Percentiles rank a stretch among this genome's conserved stretches.
phyloP scores from a whole-genome alignment of 371 early-diverging fungal genomes.

The Mucor mucedo region DNA sequence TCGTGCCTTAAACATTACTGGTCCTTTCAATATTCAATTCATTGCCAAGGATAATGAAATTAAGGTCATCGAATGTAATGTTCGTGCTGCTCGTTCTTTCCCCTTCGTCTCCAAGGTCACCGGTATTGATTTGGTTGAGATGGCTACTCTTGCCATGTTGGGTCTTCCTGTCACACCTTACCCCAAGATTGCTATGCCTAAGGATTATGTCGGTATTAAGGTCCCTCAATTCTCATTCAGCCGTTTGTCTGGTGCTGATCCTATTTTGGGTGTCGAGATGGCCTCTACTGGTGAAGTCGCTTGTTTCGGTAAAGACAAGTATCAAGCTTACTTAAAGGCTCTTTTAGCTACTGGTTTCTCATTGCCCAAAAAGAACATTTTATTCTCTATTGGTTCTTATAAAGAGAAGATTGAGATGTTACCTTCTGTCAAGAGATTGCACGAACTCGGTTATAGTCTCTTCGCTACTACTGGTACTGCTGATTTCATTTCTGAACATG shows the following conservation, averaged over 20 bases:
- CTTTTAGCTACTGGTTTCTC: constrained; percentile 89
- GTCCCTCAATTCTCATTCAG: constrained; percentile 96
- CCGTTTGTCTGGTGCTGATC: constrained; percentile 94
- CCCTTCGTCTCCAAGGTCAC: constrained; percentile 95
- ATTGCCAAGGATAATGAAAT: constrained; percentile 94
- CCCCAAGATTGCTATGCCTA: constrained; percentile 63
- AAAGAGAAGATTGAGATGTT: constrained; percentile 95
- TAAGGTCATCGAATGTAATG: constrained; percentile 97
- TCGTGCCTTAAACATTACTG: constrained; percentile 89
- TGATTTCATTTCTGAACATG: constrained; percentile 92
- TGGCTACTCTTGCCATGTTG: constrained; percentile 92
- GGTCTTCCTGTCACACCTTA: constrained; percentile 75
- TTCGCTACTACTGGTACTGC: constrained; percentile 96
- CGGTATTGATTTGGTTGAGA: constrained; percentile 89
- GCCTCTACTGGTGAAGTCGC: constrained; percentile 98
- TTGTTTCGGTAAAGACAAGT: constrained; percentile 93
- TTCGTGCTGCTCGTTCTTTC: constrained; percentile 94
- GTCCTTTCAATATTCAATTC: constrained; percentile 96
- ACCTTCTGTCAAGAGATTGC: constrained; percentile 81
- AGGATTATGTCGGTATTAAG: constrained; percentile 88
- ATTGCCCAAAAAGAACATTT: constrained; percentile 89
- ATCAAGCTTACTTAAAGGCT: constrained; percentile 94
- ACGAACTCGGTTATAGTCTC: constrained; percentile 83
- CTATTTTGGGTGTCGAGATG: constrained; percentile 97
- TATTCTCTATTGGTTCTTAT: constrained; percentile 93